Evolutionary conservation across 192 early-diverging fungal species (phyloP).

Genomic region (Linnemannia elongata): DNA sequence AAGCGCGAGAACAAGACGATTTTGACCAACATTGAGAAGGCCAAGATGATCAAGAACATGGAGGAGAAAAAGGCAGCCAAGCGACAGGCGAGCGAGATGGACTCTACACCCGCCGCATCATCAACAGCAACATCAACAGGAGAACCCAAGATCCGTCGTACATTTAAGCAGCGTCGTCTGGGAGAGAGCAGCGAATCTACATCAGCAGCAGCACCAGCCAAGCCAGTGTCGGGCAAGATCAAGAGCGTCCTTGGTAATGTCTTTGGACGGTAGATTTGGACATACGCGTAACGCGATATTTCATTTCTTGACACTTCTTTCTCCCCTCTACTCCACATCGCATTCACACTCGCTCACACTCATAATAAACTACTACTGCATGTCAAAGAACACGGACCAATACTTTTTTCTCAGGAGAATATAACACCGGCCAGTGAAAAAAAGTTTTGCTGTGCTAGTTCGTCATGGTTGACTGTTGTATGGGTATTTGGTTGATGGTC

Average conservation of each 20-base stretch:
- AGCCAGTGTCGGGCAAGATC: slow-evolving; percentile 49
- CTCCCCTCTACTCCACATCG: not conserved
- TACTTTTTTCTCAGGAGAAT: not conserved
- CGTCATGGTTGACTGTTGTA: not conserved
- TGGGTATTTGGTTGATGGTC: not conserved
- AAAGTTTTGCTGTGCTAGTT: not conserved
- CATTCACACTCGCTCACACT: not conserved
- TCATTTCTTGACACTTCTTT: not conserved
- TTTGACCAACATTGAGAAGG: slow-evolving; percentile 87
- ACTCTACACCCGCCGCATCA: not conserved
- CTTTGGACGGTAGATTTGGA: slow-evolving; percentile 64
- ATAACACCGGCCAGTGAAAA: not conserved
- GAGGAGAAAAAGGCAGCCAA: slow-evolving; percentile 74
- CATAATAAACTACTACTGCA: not conserved
- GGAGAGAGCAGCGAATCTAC: slow-evolving; percentile 28
- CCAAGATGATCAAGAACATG: slow-evolving; percentile 89
- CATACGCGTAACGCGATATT: not conserved
- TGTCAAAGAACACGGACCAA: not conserved
- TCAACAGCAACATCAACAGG: slow-evolving; percentile 6
- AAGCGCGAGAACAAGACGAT: slow-evolving; percentile 90
- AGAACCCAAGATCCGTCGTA: slow-evolving; percentile 57
- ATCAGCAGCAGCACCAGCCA: slow-evolving; percentile 1
- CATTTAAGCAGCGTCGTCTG: slow-evolving; percentile 78
- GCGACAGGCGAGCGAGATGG: slow-evolving; percentile 56
- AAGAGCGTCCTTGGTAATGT: slow-evolving; percentile 68